phyloP scores from a whole-genome alignment of 257 asterid species.

The Solanum bulbocastanum region DNA sequence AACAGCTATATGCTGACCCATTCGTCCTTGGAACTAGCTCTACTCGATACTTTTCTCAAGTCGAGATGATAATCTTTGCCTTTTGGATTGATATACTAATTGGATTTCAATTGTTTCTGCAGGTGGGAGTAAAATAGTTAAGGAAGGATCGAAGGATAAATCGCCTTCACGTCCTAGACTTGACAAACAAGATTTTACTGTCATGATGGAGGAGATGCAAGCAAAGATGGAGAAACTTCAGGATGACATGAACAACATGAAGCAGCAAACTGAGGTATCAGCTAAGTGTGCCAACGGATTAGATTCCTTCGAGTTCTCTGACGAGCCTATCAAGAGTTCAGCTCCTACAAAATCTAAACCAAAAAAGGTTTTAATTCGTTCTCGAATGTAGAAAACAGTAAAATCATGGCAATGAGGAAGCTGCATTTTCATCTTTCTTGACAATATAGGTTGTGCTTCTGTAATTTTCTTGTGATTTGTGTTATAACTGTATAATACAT shows the following conservation, averaged over 20 bases:
- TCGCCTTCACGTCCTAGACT: conserved; percentile 16
- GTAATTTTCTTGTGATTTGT: not conserved
- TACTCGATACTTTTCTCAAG: not conserved
- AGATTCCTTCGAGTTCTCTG: conserved; percentile 22
- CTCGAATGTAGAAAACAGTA: conserved; percentile 33
- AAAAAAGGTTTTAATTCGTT: conserved; percentile 52
- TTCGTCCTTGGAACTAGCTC: not conserved
- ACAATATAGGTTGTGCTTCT: not conserved
- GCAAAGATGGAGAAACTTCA: conserved; percentile 51
- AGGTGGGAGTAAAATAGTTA: conserved; percentile 38
- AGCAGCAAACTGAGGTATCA: conserved; percentile 19
- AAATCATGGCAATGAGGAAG: not conserved
- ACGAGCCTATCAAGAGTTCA: conserved; percentile 31
- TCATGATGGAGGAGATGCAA: conserved; percentile 49
- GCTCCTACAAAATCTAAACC: conserved; percentile 10
- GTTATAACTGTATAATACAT: not conserved
- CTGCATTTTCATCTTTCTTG: not conserved
- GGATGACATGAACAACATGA: conserved; percentile 21
- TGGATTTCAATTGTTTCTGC: not conserved
- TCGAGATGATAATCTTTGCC: not conserved
- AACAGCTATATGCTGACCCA: not conserved
- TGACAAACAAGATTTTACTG: conserved; percentile 18
- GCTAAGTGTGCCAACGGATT: conserved; percentile 15
- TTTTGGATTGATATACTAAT: not conserved
- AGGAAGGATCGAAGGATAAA: conserved; percentile 25